Conservation (phyloP, 2,329 filamentous ascomycete genomes). For the Colletotrichum cordylinicola region DNA sequence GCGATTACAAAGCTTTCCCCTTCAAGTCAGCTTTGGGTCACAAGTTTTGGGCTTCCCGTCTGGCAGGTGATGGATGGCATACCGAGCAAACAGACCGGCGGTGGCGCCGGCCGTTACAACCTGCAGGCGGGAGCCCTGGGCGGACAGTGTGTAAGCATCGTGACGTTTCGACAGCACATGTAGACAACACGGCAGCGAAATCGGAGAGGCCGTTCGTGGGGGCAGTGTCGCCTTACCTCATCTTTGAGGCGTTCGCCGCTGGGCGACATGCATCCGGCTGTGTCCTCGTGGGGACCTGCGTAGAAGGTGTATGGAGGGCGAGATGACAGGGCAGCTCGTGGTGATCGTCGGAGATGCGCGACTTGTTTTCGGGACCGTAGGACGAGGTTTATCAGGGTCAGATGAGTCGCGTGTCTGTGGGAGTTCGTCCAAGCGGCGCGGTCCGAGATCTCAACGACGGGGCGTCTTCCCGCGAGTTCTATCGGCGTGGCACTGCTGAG, state of each 20-base stretch:
- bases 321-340: neutral
- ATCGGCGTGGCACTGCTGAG: conserved; percentile 9
- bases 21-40: conserved; percentile 20
- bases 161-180: neutral
- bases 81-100: conserved; percentile 90
- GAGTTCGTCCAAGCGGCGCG: conserved; percentile 13
- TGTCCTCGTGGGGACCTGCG: conserved; percentile 20
- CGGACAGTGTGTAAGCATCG: conserved; percentile 14
- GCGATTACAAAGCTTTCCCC: conserved; percentile 81
- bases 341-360: neutral
- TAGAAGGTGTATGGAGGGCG: neutral
- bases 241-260: conserved; percentile 56
- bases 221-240: conserved; percentile 50
- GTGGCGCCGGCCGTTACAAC: conserved; percentile 62
- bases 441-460: neutral
- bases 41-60: neutral
- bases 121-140: conserved; percentile 60
- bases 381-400: conserved; percentile 11
- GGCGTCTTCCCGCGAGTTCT: conserved; percentile 2
- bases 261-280: conserved; percentile 40
- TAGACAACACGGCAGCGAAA: neutral
- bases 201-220: neutral
- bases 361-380: conserved; percentile 11
- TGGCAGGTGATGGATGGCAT: conserved; percentile 28
- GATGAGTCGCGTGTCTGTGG: conserved; percentile 16